Evolutionary conservation across 1,284 basidiomycete genomes (phyloP).

Genomic region (Flammula alnicola): DNA sequence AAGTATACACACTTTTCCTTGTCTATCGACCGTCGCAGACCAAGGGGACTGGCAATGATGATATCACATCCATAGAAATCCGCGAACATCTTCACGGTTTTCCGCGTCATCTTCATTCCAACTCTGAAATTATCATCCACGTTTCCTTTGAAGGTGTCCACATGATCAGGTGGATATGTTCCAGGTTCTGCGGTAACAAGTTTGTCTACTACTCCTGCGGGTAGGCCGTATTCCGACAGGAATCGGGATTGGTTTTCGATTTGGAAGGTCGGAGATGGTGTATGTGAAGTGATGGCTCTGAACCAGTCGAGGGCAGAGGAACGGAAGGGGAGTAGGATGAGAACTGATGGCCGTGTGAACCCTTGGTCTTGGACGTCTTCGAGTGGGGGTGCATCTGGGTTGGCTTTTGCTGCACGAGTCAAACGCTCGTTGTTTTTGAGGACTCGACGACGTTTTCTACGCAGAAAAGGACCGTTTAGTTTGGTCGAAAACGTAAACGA

Average conservation of each 20-base stretch:
- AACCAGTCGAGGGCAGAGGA: conserved; percentile 86
- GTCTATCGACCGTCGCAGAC: conserved; percentile 90
- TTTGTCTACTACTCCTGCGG: conserved; percentile 82
- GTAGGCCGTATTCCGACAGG: conserved; percentile 81
- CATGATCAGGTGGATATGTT: conserved; percentile 89
- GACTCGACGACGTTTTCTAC: conserved; percentile 89
- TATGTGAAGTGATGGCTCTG: conserved; percentile 69
- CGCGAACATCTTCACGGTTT: conserved; percentile 86
- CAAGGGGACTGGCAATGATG: conserved; percentile 92
- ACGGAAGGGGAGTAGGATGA: conserved; percentile 92
- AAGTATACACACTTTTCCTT: conserved; percentile 77
- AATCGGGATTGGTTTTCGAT: conserved; percentile 90
- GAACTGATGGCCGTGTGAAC: conserved; percentile 94
- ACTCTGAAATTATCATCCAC: conserved; percentile 95
- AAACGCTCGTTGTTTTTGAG: conserved; percentile 95
- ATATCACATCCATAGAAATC: conserved; percentile 93
- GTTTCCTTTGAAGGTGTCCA: conserved; percentile 96
- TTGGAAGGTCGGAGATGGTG: conserved; percentile 67
- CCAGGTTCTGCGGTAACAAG: conserved; percentile 72
- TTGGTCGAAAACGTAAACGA: background rate
- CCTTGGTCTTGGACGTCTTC: conserved; percentile 94
- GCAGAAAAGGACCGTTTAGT: conserved; percentile 19
- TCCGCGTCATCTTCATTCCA: conserved; percentile 91
- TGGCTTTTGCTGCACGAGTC: conserved; percentile 63
- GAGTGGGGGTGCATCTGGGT: conserved; percentile 52